phyloP scores from a whole-genome alignment of 2,329 filamentous ascomycete genomes.

The Xylaria sp. region DNA sequence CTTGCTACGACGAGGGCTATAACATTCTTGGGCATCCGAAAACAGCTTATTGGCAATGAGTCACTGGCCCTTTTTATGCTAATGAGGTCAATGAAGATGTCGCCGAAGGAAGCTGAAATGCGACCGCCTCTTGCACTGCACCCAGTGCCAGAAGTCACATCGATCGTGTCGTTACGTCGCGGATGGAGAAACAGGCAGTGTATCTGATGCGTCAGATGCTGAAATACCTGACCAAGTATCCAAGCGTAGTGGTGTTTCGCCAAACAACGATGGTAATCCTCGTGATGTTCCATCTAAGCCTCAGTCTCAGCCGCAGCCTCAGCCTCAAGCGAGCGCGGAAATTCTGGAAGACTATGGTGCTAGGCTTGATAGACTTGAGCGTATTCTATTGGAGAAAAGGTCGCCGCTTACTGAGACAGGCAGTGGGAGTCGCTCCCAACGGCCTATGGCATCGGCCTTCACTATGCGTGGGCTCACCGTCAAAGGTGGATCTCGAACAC shows the following conservation, averaged over 20 bases:
- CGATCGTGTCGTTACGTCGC: conserved; percentile 63
- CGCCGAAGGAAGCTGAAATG: conserved; percentile 66
- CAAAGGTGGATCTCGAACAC: conserved; percentile 59
- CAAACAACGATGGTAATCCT: conserved; percentile 13
- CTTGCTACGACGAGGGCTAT: not conserved
- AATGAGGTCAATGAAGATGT: conserved; percentile 45
- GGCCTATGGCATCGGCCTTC: conserved; percentile 51
- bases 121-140: conserved; percentile 65
- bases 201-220: conserved; percentile 61
- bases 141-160: conserved; percentile 67
- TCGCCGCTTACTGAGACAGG: conserved; percentile 45
- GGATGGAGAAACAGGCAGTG: conserved; percentile 58
- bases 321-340: conserved; percentile 35
- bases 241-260: conserved; percentile 39
- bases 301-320: conserved; percentile 43
- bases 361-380: conserved; percentile 65
- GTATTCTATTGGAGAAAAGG: conserved; percentile 56
- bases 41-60: not conserved
- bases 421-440: conserved; percentile 40
- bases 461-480: conserved; percentile 62
- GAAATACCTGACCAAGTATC: conserved; percentile 42
- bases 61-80: conserved; percentile 2
- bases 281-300: conserved; percentile 32
- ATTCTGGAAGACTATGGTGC: conserved; percentile 60
- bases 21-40: not conserved